phyloP scores from a whole-genome alignment of 768 basidiomycete genomes.

The Leccinum longicurvipes region DNA sequence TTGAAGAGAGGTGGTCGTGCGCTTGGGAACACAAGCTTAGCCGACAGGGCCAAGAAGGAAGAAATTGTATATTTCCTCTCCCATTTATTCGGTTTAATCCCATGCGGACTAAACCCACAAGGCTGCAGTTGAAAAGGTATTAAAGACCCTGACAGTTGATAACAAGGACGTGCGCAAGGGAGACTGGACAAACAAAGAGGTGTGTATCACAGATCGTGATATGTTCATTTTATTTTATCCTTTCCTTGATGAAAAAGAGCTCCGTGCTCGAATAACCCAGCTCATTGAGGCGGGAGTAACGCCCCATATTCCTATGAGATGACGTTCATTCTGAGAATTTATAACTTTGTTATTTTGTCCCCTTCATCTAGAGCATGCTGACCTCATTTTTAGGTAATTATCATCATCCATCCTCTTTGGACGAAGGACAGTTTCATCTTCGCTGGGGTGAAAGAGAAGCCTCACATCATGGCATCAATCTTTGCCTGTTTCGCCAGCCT shows the following conservation, averaged over 20 bases:
- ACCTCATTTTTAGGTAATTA: conserved; percentile 23
- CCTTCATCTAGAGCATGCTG: neutral
- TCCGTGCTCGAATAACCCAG: conserved; percentile 84
- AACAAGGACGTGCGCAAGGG: conserved; percentile 89
- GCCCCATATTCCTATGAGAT: conserved; percentile 77
- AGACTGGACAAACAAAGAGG: conserved; percentile 98
- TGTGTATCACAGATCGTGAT: conserved; percentile 32
- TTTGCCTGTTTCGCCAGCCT: neutral
- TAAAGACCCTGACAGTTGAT: conserved; percentile 74
- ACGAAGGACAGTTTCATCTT: conserved; percentile 68
- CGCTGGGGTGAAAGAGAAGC: conserved; percentile 84
- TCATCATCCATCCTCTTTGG: conserved; percentile 9
- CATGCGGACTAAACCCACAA: conserved; percentile 30
- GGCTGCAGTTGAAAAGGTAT: conserved; percentile 84
- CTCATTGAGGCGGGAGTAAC: conserved; percentile 95
- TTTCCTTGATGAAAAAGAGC: conserved; percentile 73
- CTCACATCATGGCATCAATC: conserved; percentile 37
- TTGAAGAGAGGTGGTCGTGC: conserved; percentile 72
- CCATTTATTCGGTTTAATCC: neutral
- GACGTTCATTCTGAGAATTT: conserved; percentile 41
- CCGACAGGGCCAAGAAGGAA: conserved; percentile 94
- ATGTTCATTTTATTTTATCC: conserved; percentile 3
- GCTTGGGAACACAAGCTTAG: conserved; percentile 73
- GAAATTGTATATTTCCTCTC: conserved; percentile 65
- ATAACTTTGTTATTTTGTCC: neutral